Evolutionary conservation across 495 filamentous ascomycete genomes (phyloP).

Genomic region (Penicillium crystallinum): DNA sequence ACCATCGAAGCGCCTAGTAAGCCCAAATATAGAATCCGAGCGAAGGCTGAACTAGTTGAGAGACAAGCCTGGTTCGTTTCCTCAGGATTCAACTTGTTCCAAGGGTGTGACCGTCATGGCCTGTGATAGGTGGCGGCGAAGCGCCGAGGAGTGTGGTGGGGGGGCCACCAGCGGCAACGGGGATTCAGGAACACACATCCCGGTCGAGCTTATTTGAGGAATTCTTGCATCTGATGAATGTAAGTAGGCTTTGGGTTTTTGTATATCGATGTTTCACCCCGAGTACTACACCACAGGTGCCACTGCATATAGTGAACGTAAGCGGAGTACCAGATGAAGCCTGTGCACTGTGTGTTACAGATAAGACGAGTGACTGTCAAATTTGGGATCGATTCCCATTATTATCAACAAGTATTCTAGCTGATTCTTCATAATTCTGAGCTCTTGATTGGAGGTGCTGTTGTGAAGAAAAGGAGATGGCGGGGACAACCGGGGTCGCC

Average conservation of each 20-base stretch:
- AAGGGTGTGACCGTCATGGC: not conserved
- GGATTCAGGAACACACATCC: not conserved
- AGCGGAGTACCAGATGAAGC: not conserved
- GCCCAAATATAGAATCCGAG: conserved; percentile 11
- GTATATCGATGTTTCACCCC: not conserved
- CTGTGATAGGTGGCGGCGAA: conserved; percentile 20
- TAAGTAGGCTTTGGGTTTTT: not conserved
- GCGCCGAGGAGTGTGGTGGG: conserved; percentile 12
- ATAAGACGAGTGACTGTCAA: not conserved
- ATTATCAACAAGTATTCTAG: no score
- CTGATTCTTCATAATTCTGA: no score
- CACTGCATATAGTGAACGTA: no score
- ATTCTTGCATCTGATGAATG: not conserved
- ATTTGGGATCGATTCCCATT: not conserved
- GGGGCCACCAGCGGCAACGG: conserved; percentile 12
- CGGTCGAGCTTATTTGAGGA: not conserved
- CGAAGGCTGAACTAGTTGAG: not conserved
- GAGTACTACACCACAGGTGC: not conserved
- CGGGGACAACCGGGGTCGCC: conserved; percentile 1
- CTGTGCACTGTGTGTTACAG: no score
- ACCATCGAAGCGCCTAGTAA: not conserved
- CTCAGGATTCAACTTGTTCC: not conserved
- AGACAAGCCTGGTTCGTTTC: conserved; percentile 1
- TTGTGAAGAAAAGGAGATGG: conserved; percentile 2
- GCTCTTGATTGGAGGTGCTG: no score